Evolutionary conservation across 2,329 filamentous ascomycete species (phyloP).

Genomic region (Aschersonia sp.): DNA sequence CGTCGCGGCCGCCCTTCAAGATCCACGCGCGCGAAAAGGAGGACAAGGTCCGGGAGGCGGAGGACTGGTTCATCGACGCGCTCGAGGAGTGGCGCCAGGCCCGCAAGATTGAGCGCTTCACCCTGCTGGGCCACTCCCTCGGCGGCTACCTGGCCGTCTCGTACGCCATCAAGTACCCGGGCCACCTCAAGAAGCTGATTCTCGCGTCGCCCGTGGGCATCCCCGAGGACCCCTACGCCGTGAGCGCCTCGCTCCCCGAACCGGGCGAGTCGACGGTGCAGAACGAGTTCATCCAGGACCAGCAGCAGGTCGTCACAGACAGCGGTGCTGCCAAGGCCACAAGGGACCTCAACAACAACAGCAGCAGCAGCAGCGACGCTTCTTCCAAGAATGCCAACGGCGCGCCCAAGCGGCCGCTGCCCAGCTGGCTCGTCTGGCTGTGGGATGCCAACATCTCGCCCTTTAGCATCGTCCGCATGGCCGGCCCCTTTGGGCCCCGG

Average conservation of each 20-base stretch:
- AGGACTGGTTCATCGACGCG: conserved; percentile 91
- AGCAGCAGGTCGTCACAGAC: conserved; percentile 28
- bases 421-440: conserved; percentile 79
- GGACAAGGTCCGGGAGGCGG: conserved; percentile 73
- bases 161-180: conserved; percentile 93
- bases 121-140: conserved; percentile 80
- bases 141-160: conserved; percentile 91
- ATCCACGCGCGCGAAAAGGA: conserved; percentile 70
- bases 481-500: conserved; percentile 78
- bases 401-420: conserved; percentile 41
- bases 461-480: conserved; percentile 77
- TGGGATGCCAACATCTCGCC: conserved; percentile 97
- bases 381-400: conserved; percentile 14
- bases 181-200: conserved; percentile 87
- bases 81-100: conserved; percentile 90
- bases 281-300: conserved; percentile 69
- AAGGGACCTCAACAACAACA: neutral
- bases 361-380: neutral
- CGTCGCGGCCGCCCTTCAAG: conserved; percentile 67
- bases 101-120: conserved; percentile 84
- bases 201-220: conserved; percentile 89
- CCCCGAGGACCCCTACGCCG: conserved; percentile 84
- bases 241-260: conserved; percentile 66
- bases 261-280: conserved; percentile 56
- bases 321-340: conserved; percentile 1